Evolutionary conservation across 2,329 filamentous ascomycete species (phyloP), one percentile per base, ranked within the genome.

Genomic region (Cladophialophora carrionii): DNA sequence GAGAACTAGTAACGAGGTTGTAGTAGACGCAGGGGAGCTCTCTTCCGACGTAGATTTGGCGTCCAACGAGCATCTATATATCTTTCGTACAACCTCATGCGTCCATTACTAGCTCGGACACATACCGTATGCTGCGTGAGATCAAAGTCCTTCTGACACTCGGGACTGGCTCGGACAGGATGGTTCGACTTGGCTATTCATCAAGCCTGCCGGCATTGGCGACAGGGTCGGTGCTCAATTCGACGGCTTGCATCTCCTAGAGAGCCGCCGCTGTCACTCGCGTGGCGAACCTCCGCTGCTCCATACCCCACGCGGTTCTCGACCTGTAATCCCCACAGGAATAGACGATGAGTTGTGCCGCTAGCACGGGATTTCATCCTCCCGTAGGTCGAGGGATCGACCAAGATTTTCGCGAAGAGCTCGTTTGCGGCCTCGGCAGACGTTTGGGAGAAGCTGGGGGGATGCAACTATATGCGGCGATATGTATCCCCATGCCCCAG

Each of bases 391-490:
- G 26, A 20, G 24, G 24, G 48, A 51, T 49, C n/a, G 6, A 24
- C 46, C 8, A 9, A 24, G 46, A 24, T 51, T 9, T 24, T 51
- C 48, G 20, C 48, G 9, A 29, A 51, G 9, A 26, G 14, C 9
- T 29, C 22, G 48, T 10, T 26, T 51, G 9, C 20, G 7, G 22
- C 8, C 48, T 51, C 14, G 48, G 48, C 20, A 14, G 1, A 43
- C 5, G 22, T 8, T 17, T 3, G 22, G 10, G 48, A 8, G 48
- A 17, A 14, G 4, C 43, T 5, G 24, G 14, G 20, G 3, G 3
- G n/a, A 51, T 51, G 48, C 48, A 51, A 51, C 48, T 9, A 24
- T 29, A 51, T 24, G 7, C 48, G 48, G 48, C 20, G 24, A 51
- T 51, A 51, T 51, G 48, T 51, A 29, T 26, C 48, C 22, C 48